A percentile compares a stretch with the other conserved stretches of the same genome.
phyloP scores from a whole-genome alignment of 345 rosid species.

The Kandelia obovata region DNA sequence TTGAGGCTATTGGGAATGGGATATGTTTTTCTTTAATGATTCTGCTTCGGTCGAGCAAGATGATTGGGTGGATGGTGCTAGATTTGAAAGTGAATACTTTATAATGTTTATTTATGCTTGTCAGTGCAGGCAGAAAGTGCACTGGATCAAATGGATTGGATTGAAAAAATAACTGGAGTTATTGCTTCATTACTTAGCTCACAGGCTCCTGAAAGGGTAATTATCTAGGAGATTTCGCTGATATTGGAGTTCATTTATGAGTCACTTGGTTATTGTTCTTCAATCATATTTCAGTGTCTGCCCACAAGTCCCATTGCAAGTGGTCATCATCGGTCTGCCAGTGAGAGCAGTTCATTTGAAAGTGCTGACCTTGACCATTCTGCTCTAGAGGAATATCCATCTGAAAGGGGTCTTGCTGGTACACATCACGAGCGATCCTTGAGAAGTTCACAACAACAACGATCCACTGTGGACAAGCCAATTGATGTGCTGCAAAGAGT shows the following conservation, averaged over 20 bases:
- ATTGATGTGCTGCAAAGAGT: conserved; percentile 73
- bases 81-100: conserved; percentile 7
- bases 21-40: conserved; percentile 5
- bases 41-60: neutral
- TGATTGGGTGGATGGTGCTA: neutral
- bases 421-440: conserved; percentile 57
- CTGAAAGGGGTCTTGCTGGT: conserved; percentile 58
- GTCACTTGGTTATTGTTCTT: conserved; percentile 24
- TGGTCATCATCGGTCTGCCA: conserved; percentile 88
- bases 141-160: conserved; percentile 98
- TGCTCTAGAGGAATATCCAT: conserved; percentile 64
- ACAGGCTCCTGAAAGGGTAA: conserved; percentile 92
- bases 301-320: conserved; percentile 79
- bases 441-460: conserved; percentile 67
- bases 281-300: conserved; percentile 55
- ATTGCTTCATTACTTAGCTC: conserved; percentile 96
- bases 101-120: conserved; percentile 47
- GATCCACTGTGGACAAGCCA: conserved; percentile 80
- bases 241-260: conserved; percentile 10
- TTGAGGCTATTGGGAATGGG: conserved; percentile 1
- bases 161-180: conserved; percentile 97
- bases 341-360: conserved; percentile 97
- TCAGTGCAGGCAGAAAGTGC: conserved; percentile 99
- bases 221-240: conserved; percentile 11
- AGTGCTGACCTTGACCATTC: conserved; percentile 89